A percentile compares a stretch with the other conserved stretches of the same genome.
These are phyloP conservation scores for Beta corolliflora DNA, from an alignment of 179 eudicot genomes.

Conservation along the genomic window DNA sequence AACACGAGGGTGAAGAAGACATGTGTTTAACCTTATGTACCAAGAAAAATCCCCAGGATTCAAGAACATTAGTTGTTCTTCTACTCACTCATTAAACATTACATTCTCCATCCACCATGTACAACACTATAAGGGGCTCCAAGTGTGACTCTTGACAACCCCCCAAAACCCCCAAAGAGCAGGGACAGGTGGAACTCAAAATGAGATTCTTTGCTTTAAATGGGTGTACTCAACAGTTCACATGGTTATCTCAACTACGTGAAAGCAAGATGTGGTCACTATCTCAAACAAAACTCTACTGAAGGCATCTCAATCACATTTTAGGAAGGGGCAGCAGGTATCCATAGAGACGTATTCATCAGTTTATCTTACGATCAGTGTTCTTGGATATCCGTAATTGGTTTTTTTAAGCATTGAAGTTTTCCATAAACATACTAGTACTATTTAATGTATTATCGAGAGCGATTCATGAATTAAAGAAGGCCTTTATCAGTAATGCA, in stretches of 20 bases:
- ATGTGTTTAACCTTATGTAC: neutral
- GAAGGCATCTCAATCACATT: neutral
- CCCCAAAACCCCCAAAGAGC: neutral
- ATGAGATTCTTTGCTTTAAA: neutral
- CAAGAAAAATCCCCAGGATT: neutral
- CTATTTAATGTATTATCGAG: neutral
- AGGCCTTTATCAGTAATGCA: neutral
- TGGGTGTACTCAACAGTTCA: neutral
- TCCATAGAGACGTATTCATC: neutral
- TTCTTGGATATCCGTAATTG: neutral
- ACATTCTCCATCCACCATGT: neutral
- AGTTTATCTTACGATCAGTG: neutral
- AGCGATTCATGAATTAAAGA: neutral
- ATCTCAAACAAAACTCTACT: slow-evolving; percentile 1
- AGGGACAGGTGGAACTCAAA: neutral
- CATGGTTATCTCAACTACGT: neutral
- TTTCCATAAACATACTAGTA: neutral
- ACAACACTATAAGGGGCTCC: neutral
- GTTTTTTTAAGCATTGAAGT: neutral
- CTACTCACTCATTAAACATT: neutral
- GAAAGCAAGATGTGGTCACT: neutral
- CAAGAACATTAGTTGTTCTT: neutral
- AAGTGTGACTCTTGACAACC: neutral
- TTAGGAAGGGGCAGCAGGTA: neutral
- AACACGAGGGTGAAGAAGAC: neutral